phyloP scores from a whole-genome alignment of 345 rosid genomes.

The Murraya paniculata region DNA sequence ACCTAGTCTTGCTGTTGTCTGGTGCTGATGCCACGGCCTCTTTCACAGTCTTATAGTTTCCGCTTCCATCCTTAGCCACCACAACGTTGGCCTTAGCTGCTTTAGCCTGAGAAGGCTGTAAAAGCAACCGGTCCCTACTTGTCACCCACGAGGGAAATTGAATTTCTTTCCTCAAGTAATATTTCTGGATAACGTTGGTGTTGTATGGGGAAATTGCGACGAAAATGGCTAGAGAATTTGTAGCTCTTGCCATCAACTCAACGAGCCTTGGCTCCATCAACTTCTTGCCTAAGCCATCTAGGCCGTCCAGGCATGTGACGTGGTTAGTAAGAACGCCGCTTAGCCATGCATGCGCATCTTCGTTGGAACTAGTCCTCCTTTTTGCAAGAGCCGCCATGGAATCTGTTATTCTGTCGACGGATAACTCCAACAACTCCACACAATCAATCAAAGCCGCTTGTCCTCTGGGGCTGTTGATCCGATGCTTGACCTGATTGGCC shows the following conservation, averaged over 20 bases:
- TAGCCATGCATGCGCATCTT: slow-evolving; percentile 70
- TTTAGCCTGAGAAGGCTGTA: slow-evolving; percentile 26
- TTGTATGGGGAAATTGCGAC: slow-evolving; percentile 33
- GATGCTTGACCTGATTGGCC: slow-evolving; percentile 14
- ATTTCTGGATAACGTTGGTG: slow-evolving; percentile 1
- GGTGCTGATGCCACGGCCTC: slow-evolving; percentile 76
- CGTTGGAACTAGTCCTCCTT: slow-evolving; percentile 27
- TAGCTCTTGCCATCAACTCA: slow-evolving; percentile 54
- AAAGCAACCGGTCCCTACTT: slow-evolving; percentile 46
- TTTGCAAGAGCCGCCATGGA: slow-evolving; percentile 46
- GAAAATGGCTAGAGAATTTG: slow-evolving; percentile 54
- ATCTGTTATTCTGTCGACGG: slow-evolving; percentile 45
- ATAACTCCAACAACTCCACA: slow-evolving; percentile 54
- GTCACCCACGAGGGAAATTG: slow-evolving; percentile 62
- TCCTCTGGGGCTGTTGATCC: slow-evolving; percentile 38
- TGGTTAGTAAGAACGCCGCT: slow-evolving; percentile 78
- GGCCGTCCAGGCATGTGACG: slow-evolving; percentile 71
- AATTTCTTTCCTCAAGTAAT: slow-evolving; percentile 3
- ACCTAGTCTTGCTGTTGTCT: slow-evolving; percentile 43
- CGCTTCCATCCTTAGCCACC: slow-evolving; percentile 77
- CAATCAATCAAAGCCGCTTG: slow-evolving; percentile 47
- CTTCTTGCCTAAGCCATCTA: slow-evolving; percentile 27
- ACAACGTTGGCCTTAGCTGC: slow-evolving; percentile 55
- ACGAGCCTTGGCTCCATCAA: slow-evolving; percentile 36
- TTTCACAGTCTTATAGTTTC: slow-evolving; percentile 63